A percentile compares a stretch with the other conserved stretches of the same genome.
phyloP scores from a whole-genome alignment of 768 basidiomycete species.

The Thelephora ganbajun region DNA sequence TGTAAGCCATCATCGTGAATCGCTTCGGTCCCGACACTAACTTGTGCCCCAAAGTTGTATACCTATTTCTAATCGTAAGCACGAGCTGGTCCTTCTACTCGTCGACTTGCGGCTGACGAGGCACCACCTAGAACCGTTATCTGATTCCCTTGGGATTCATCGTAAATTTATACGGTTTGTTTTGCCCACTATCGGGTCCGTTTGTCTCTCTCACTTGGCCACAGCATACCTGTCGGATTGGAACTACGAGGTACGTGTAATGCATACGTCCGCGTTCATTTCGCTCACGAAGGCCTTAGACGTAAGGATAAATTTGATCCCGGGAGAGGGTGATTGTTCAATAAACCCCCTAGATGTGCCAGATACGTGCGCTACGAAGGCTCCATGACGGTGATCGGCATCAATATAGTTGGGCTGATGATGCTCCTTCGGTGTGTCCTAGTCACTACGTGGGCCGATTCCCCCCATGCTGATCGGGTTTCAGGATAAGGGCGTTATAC shows the following conservation, averaged over 20 bases:
- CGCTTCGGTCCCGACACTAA: background rate
- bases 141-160: slow-evolving; percentile 50
- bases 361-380: slow-evolving; percentile 22
- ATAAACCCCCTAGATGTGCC: slow-evolving; percentile 11
- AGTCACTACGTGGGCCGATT: too few species aligned
- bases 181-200: background rate
- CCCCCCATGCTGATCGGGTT: background rate
- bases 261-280: background rate
- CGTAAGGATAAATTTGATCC: too few species aligned
- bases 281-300: background rate
- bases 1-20: slow-evolving; percentile 20
- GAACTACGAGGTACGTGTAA: background rate
- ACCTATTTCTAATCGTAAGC: slow-evolving; percentile 23
- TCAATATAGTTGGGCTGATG: slow-evolving; percentile 39
- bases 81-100: slow-evolving; percentile 4
- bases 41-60: slow-evolving; percentile 13
- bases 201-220: slow-evolving; percentile 1
- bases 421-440: slow-evolving; percentile 36
- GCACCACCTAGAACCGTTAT: slow-evolving; percentile 40
- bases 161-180: slow-evolving; percentile 28
- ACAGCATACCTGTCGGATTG: background rate
- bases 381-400: slow-evolving; percentile 36
- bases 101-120: background rate
- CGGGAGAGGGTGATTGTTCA: too few species aligned
- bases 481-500: slow-evolving; percentile 20